Percentiles rank a stretch among this genome's conserved stretches.
Conservation (phyloP, 2,329 filamentous ascomycete species). For the Didymella lethalis region DNA sequence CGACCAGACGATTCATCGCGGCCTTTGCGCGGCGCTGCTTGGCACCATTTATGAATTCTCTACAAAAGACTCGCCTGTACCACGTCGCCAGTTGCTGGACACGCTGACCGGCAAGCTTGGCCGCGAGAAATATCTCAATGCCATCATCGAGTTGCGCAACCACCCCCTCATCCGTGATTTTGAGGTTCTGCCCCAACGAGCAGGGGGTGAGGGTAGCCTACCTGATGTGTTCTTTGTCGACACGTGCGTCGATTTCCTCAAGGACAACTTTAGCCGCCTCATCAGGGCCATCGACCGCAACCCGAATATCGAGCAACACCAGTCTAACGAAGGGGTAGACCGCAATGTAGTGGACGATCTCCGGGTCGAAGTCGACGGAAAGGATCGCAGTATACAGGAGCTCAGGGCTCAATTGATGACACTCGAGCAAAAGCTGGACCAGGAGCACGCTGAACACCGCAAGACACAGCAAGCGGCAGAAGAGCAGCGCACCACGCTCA, state of each 20-base stretch:
- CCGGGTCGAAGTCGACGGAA: constrained; percentile 77
- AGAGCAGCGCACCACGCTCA: constrained; percentile 62
- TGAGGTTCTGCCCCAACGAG: constrained; percentile 79
- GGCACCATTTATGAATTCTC: constrained; percentile 96
- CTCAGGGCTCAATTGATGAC: constrained; percentile 64
- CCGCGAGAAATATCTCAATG: constrained; percentile 86
- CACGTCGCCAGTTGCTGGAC: constrained; percentile 79
- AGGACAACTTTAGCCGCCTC: constrained; percentile 91
- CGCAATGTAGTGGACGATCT: constrained; percentile 89
- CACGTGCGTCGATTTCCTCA: constrained; percentile 90
- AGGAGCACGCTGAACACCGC: constrained; percentile 76
- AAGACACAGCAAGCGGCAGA: constrained; percentile 63
- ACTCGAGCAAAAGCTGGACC: constrained; percentile 67
- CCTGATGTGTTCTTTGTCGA: constrained; percentile 87
- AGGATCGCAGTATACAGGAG: constrained; percentile 66
- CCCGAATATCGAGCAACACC: constrained; percentile 83
- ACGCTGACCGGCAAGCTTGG: constrained; percentile 80
- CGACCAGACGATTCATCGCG: constrained; percentile 74
- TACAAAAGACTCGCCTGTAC: constrained; percentile 92
- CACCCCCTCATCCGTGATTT: constrained; percentile 86
- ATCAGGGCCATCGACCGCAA: constrained; percentile 88
- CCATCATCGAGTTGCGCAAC: constrained; percentile 77
- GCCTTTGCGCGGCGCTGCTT: constrained; percentile 82
- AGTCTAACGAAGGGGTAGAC: constrained; percentile 91
- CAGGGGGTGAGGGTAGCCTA: constrained; percentile 58